Percentiles rank a stretch among this genome's conserved stretches.
Evolutionary conservation across 1,284 basidiomycete species (phyloP).

Genomic region (Erythrobasidium hasegawianum): DNA sequence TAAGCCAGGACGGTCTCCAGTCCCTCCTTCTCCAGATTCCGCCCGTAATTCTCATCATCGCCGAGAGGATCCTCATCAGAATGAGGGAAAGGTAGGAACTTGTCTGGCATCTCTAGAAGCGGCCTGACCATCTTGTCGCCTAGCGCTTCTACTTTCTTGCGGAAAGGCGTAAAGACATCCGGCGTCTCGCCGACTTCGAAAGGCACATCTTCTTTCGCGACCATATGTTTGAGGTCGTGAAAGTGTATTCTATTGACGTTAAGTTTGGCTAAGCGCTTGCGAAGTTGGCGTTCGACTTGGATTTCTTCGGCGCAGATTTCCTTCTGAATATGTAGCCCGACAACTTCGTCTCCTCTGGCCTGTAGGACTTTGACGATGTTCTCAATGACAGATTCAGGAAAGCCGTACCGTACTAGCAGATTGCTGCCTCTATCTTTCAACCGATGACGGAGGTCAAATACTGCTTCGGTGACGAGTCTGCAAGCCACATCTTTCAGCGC

Average conservation of each 20-base stretch:
- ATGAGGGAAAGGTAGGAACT: slow-evolving; percentile 48
- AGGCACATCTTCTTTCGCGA: slow-evolving; percentile 52
- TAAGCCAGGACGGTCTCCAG: slow-evolving; percentile 39
- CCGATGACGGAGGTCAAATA: slow-evolving; percentile 53
- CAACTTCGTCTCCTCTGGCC: slow-evolving; percentile 49
- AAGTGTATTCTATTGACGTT: slow-evolving; percentile 43
- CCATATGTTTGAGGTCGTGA: slow-evolving; percentile 48
- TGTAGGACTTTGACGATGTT: slow-evolving; percentile 50
- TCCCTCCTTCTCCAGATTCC: slow-evolving; percentile 24
- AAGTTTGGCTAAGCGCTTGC: slow-evolving; percentile 38
- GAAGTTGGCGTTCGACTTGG: slow-evolving; percentile 37
- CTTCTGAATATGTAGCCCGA: slow-evolving; percentile 53
- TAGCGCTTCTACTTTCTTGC: slow-evolving; percentile 53
- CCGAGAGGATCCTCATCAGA: slow-evolving; percentile 18
- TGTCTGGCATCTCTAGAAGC: slow-evolving; percentile 36
- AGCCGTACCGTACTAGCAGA: slow-evolving; percentile 55
- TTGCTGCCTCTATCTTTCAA: slow-evolving; percentile 53
- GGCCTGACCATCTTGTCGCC: slow-evolving; percentile 48
- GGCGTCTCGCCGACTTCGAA: slow-evolving; percentile 52
- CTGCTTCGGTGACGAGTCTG: slow-evolving; percentile 54
- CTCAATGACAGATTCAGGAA: slow-evolving; percentile 51
- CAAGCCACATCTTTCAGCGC: too few relatives aligned
- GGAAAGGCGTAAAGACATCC: slow-evolving; percentile 55
- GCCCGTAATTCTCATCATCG: slow-evolving; percentile 35
- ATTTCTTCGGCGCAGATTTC: slow-evolving; percentile 50